Conservation (phyloP, 2,329 filamentous ascomycete genomes). For the Orbilia brochopaga region DNA sequence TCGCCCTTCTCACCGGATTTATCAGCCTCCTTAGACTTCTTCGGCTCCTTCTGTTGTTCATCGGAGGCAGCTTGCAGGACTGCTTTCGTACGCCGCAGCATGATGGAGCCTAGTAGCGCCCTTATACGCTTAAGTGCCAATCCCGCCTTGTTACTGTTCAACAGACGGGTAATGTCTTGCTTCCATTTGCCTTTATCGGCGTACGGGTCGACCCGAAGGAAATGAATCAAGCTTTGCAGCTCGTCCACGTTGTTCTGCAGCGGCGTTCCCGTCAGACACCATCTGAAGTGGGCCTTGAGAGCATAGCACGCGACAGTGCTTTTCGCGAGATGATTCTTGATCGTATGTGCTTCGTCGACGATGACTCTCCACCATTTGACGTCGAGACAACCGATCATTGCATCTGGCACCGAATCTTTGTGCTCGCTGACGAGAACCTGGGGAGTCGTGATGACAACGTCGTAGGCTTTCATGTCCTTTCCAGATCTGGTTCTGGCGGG, state of each 20-base stretch:
- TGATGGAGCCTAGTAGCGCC: constrained; percentile 85
- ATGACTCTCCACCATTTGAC: constrained; percentile 95
- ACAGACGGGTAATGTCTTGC: constrained; percentile 82
- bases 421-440: constrained; percentile 94
- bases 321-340: constrained; percentile 98
- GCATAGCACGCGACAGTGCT: constrained; percentile 90
- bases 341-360: constrained; percentile 94
- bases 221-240: constrained; percentile 88
- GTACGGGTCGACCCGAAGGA: constrained; percentile 89
- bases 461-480: constrained; percentile 78
- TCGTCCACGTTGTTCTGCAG: constrained; percentile 99
- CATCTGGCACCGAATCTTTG: constrained; percentile 68
- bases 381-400: constrained; percentile 77
- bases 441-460: constrained; percentile 97
- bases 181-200: constrained; percentile 87
- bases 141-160: constrained; percentile 88
- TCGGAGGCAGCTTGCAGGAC: constrained; percentile 80
- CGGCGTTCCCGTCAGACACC: constrained; percentile 94
- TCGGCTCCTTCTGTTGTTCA: constrained; percentile 58
- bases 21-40: constrained; percentile 63
- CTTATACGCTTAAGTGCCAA: constrained; percentile 87
- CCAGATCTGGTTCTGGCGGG: constrained; percentile 79
- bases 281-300: constrained; percentile 82
- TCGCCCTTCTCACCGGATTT: constrained; percentile 57
- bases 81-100: constrained; percentile 98